A percentile compares a stretch with the other conserved stretches of the same genome.
phyloP scores from a whole-genome alignment of 164 flowering plant genomes.

The Magnolia changhungtana region DNA sequence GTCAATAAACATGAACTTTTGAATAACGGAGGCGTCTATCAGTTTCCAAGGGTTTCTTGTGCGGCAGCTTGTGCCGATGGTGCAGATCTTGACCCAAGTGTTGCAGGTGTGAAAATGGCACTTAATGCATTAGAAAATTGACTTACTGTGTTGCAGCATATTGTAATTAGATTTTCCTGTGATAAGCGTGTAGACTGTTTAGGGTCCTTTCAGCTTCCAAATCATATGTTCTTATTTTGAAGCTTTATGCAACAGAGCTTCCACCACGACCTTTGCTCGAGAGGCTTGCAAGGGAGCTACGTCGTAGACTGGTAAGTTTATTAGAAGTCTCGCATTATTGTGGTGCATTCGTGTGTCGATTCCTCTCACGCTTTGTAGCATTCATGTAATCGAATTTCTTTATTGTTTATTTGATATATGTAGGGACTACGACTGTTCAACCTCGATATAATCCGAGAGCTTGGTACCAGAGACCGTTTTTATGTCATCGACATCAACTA shows the following conservation, averaged over 20 bases:
- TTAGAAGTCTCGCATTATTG: not conserved
- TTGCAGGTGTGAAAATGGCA: conserved; percentile 61
- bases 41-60: conserved; percentile 90
- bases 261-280: conserved; percentile 91
- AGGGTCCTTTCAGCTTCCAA: not conserved
- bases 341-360: not conserved
- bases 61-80: conserved; percentile 97
- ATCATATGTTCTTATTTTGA: not conserved
- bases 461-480: conserved; percentile 60
- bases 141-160: not conserved
- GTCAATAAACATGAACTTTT: conserved; percentile 57
- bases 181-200: not conserved
- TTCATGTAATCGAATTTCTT: not conserved
- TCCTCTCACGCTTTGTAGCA: not conserved
- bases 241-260: conserved; percentile 52
- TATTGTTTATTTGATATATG: conserved; percentile 4
- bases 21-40: conserved; percentile 63
- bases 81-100: conserved; percentile 83
- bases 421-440: conserved; percentile 89
- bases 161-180: not conserved
- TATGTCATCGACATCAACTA: conserved; percentile 95
- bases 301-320: conserved; percentile 65
- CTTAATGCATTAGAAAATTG: not conserved
- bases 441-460: conserved; percentile 80
- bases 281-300: conserved; percentile 78